These are phyloP conservation scores for Glonium stellatum DNA, from an alignment of 495 filamentous ascomycete genomes.

Conservation along the genomic window DNA sequence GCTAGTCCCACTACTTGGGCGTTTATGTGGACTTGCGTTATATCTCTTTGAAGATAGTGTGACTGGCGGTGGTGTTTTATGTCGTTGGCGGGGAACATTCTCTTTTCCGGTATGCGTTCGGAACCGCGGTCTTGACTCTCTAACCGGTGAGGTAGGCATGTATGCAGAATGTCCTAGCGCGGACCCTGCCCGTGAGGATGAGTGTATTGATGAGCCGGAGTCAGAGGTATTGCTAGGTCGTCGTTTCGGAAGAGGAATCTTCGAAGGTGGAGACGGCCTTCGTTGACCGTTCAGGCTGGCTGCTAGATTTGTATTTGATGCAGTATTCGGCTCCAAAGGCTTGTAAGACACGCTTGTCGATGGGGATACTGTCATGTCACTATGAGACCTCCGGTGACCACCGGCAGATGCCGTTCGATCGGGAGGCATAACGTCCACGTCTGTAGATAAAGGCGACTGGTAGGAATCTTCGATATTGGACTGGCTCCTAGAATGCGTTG, in stretches of 20 bases:
- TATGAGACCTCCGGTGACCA: not conserved
- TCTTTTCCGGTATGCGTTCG: not conserved
- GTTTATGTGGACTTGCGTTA: slow-evolving; percentile 9
- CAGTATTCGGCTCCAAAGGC: not conserved
- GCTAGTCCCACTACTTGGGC: slow-evolving; percentile 37
- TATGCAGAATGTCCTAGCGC: not conserved
- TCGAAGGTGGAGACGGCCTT: slow-evolving; percentile 19
- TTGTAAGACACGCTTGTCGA: not conserved
- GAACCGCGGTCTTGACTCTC: not conserved
- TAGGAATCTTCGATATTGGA: slow-evolving; percentile 1
- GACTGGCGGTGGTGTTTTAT: slow-evolving; percentile 6
- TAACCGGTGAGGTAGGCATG: not conserved
- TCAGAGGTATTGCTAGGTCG: slow-evolving; percentile 21
- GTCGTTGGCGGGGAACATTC: not conserved
- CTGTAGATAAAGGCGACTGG: not conserved
- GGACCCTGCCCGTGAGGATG: slow-evolving; percentile 4
- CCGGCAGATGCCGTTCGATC: not conserved
- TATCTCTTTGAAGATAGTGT: slow-evolving; percentile 3
- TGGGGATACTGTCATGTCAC: not conserved
- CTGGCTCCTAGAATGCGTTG: slow-evolving; percentile 1
- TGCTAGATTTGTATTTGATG: not conserved
- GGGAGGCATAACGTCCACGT: not conserved
- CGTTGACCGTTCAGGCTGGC: slow-evolving; percentile 7
- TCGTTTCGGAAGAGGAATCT: slow-evolving; percentile 19
- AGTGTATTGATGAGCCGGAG: slow-evolving; percentile 21